phyloP scores from a whole-genome alignment of 2,329 filamentous ascomycete genomes.

The Trichoderma atroviride region DNA sequence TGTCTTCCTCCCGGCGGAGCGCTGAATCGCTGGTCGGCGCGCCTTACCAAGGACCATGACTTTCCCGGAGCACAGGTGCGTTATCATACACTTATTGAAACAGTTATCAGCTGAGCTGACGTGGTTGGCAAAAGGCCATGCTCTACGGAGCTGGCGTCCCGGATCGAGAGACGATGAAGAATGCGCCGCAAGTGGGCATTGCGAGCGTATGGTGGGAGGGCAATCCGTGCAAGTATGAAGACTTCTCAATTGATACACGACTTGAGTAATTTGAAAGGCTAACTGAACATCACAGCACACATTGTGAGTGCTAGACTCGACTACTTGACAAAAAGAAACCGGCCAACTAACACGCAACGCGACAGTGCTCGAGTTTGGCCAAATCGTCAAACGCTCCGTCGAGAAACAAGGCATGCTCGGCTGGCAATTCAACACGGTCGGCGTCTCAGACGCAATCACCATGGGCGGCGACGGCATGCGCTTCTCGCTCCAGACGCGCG shows the following conservation, averaged over 20 bases:
- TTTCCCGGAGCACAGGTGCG: conserved; percentile 84
- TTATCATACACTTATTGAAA: neutral
- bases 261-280: neutral
- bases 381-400: conserved; percentile 81
- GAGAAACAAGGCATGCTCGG: conserved; percentile 83
- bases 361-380: conserved; percentile 80
- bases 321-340: neutral
- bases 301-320: conserved; percentile 42
- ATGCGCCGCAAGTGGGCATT: conserved; percentile 84
- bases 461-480: conserved; percentile 97
- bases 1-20: conserved; percentile 54
- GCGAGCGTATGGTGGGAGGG: conserved; percentile 97
- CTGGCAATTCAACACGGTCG: conserved; percentile 93
- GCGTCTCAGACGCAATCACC: conserved; percentile 87
- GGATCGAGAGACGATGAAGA: conserved; percentile 82
- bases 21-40: conserved; percentile 85
- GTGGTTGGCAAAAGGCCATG: conserved; percentile 69
- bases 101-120: neutral
- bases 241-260: too few species aligned
- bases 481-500: conserved; percentile 85
- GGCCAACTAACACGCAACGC: conserved; percentile 11
- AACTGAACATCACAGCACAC: conserved; percentile 39
- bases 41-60: conserved; percentile 81
- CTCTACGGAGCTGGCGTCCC: conserved; percentile 91
- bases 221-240: conserved; percentile 86